Evolutionary conservation across 2,329 filamentous ascomycete genomes (phyloP).

Genomic region (Aspergillus tubingensis): DNA sequence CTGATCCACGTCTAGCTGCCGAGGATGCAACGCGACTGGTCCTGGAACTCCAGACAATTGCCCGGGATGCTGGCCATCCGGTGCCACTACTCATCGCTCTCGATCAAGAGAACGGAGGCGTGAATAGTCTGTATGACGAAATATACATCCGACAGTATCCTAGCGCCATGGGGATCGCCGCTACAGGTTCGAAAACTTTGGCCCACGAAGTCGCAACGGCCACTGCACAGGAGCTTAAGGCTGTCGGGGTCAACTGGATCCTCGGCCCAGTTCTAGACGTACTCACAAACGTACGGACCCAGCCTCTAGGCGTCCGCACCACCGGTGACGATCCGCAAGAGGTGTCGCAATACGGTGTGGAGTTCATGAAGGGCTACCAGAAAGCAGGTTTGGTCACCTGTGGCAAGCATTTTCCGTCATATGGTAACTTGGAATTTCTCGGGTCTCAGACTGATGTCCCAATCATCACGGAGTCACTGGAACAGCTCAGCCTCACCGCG

Average conservation of each 20-base stretch:
- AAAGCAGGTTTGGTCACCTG: constrained; percentile 86
- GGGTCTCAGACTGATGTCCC: constrained; percentile 90
- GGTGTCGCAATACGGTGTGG: constrained; percentile 87
- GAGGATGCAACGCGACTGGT: constrained; percentile 86
- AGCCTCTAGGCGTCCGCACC: constrained; percentile 85
- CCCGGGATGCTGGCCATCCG: constrained; percentile 84
- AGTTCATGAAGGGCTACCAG: constrained; percentile 88
- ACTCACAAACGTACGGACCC: constrained; percentile 86
- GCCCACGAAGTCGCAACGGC: constrained; percentile 90
- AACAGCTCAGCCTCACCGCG: constrained; percentile 88
- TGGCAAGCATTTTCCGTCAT: constrained; percentile 95
- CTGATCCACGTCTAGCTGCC: constrained; percentile 65
- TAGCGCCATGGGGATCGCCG: constrained; percentile 95
- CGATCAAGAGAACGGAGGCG: constrained; percentile 96
- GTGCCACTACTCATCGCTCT: constrained; percentile 86
- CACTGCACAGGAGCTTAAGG: constrained; percentile 86
- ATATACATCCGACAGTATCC: constrained; percentile 96
- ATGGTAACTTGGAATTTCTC: constrained; percentile 90
- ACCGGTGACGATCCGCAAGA: constrained; percentile 93
- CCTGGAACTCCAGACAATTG: constrained; percentile 88
- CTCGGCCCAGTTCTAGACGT: constrained; percentile 93
- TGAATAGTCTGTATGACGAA: constrained; percentile 95
- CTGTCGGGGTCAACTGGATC: constrained; percentile 94
- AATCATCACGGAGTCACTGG: constrained; percentile 91
- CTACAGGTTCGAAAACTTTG: constrained; percentile 79